These are phyloP conservation scores for Cercis canadensis DNA, from an alignment of 306 rosid genomes.

Conservation along the genomic window DNA sequence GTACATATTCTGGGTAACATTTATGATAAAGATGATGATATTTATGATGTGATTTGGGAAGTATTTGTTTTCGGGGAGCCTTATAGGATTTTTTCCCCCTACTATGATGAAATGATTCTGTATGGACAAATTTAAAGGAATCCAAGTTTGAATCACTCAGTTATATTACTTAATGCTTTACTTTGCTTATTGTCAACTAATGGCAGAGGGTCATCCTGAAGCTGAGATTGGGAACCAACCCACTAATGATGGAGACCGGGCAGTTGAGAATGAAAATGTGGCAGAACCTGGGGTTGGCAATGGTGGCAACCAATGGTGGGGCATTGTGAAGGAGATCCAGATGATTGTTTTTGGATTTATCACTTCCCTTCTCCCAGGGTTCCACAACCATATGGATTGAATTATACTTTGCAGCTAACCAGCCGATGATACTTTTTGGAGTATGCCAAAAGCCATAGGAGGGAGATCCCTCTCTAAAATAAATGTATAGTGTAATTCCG, in stretches of 20 bases:
- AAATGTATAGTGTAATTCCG: constrained; percentile 42
- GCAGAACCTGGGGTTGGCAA: constrained; percentile 62
- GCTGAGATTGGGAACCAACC: constrained; percentile 64
- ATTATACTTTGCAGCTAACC: constrained; percentile 16
- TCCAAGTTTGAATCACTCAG: not conserved
- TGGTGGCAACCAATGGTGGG: constrained; percentile 92
- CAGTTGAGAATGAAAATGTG: constrained; percentile 62
- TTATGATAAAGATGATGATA: too few species aligned
- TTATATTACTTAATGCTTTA: constrained; percentile 6
- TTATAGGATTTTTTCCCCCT: not conserved
- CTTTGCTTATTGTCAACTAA: constrained; percentile 22
- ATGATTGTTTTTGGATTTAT: constrained; percentile 97
- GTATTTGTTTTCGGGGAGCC: constrained; percentile 20
- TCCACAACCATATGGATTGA: constrained; percentile 86
- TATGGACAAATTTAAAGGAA: constrained; percentile 9
- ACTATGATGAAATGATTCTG: constrained; percentile 2
- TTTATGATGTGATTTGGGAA: too few species aligned
- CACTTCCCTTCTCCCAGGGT: constrained; percentile 93
- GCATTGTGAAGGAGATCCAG: constrained; percentile 85
- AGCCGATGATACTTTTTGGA: not conserved
- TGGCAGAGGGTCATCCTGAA: constrained; percentile 70
- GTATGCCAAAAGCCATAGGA: constrained; percentile 17
- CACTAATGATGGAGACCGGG: constrained; percentile 53
- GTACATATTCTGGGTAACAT: too few species aligned
- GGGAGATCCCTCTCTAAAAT: constrained; percentile 26